Evolutionary conservation across 306 rosid genomes (phyloP).

Genomic region (Gillenia trifoliata): DNA sequence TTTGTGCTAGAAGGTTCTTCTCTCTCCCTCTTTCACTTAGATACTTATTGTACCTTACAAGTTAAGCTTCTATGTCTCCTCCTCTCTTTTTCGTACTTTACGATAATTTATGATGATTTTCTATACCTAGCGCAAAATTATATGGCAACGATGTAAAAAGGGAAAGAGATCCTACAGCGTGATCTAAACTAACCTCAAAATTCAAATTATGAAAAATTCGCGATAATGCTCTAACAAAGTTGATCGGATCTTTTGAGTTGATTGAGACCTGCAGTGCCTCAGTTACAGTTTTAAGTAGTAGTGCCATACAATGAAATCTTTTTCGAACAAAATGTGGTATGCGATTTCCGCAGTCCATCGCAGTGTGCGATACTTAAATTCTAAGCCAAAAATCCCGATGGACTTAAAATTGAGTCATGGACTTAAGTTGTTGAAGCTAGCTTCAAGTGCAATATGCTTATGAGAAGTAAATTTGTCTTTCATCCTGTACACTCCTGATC

Average conservation of each 20-base stretch:
- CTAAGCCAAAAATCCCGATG: neutral
- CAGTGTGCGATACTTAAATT: neutral
- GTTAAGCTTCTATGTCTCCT: neutral
- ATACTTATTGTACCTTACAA: neutral
- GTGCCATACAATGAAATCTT: neutral
- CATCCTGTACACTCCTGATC: too few species aligned
- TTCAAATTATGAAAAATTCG: neutral
- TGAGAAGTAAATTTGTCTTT: too few species aligned
- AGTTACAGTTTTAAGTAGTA: neutral
- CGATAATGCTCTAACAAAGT: neutral
- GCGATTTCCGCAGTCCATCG: neutral
- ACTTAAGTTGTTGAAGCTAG: neutral
- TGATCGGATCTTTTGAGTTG: neutral
- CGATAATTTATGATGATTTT: neutral
- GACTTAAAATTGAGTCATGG: neutral
- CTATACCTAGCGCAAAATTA: neutral
- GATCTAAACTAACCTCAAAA: neutral
- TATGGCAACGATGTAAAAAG: neutral
- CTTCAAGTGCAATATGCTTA: neutral
- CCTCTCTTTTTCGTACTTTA: neutral
- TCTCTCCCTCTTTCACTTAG: conserved; percentile 5
- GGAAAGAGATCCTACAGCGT: neutral
- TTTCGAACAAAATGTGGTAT: neutral
- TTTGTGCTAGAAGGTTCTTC: conserved; percentile 69
- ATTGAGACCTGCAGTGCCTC: neutral